Conservation (phyloP, 441 rosid genomes). For the Aquilaria agallochum region DNA sequence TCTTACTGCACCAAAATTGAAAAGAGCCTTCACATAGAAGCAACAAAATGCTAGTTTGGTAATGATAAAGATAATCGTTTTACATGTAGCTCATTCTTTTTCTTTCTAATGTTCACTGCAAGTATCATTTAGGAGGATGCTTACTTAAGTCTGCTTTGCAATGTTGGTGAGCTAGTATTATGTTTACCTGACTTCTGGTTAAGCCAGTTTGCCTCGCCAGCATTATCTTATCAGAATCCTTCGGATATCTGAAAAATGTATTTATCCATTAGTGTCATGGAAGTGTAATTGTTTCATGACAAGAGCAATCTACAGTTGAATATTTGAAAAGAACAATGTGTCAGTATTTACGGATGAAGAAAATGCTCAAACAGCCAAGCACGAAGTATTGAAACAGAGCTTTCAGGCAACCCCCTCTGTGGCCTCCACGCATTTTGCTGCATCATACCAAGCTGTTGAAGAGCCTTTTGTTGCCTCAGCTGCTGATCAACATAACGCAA, state of each 20-base stretch:
- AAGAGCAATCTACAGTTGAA: background rate
- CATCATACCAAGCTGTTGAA: slow-evolving; percentile 89
- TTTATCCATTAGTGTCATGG: too few relatives aligned
- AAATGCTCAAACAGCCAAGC: slow-evolving; percentile 99
- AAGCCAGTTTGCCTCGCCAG: slow-evolving; percentile 95
- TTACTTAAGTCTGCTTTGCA: slow-evolving; percentile 1
- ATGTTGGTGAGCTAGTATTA: background rate
- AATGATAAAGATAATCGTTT: too few relatives aligned
- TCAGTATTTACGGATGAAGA: slow-evolving; percentile 82
- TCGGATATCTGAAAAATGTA: slow-evolving; percentile 60
- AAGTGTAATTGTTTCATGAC: too few relatives aligned
- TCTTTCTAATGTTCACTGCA: too few relatives aligned
- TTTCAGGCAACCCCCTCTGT: slow-evolving; percentile 95
- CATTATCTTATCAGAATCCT: slow-evolving; percentile 95
- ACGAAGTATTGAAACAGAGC: slow-evolving; percentile 86
- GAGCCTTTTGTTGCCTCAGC: slow-evolving; percentile 86
- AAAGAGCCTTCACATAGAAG: too few relatives aligned
- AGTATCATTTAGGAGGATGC: too few relatives aligned
- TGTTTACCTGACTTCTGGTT: slow-evolving; percentile 90
- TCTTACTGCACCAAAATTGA: too few relatives aligned
- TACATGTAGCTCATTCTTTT: too few relatives aligned
- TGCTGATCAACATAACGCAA: slow-evolving; percentile 93
- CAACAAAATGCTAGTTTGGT: too few relatives aligned
- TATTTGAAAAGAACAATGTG: slow-evolving; percentile 1
- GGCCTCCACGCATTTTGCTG: slow-evolving; percentile 94